phyloP scores from a whole-genome alignment of 352 stramenopile species.

The Elongisporangium senticosum region DNA sequence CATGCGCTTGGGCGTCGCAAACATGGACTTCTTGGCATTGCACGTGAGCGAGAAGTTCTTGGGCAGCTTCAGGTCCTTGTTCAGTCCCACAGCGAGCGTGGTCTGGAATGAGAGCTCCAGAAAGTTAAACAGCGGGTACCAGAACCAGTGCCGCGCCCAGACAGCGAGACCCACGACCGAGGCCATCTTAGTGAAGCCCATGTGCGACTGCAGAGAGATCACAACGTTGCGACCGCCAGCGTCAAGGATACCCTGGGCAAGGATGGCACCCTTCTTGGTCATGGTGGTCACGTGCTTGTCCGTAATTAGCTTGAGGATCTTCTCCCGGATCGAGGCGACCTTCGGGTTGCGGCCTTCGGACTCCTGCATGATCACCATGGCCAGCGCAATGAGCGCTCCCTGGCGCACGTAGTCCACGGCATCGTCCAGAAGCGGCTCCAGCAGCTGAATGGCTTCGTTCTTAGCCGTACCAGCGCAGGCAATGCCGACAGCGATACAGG shows the following conservation, averaged over 20 bases:
- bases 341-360: constrained; percentile 84
- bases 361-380: constrained; percentile 99
- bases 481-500: constrained; percentile 98
- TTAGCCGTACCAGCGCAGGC: constrained; percentile 96
- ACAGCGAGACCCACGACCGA: constrained; percentile 95
- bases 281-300: constrained; percentile 99
- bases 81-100: constrained; percentile 95
- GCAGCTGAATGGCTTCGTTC: constrained; percentile 94
- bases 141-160: constrained; percentile 99
- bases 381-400: constrained; percentile 93
- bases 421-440: constrained; percentile 98
- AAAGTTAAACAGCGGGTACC: constrained; percentile 99
- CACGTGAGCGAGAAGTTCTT: constrained; percentile 92
- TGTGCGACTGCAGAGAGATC: constrained; percentile 94
- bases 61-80: constrained; percentile 97
- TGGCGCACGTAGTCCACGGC: constrained; percentile 98
- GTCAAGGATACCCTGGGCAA: constrained; percentile 97
- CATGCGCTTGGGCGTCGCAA: constrained; percentile 97
- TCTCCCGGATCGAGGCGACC: constrained; percentile 79
- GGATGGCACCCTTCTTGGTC: constrained; percentile 98
- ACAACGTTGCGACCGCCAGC: constrained; percentile 96
- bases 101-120: constrained; percentile 95
- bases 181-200: constrained; percentile 97
- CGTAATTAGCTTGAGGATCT: constrained; percentile 88
- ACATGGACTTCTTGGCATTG: constrained; percentile 93